These are phyloP conservation scores for Talaromyces sp. DNA, from an alignment of 2,329 filamentous ascomycete species.

Conservation along the genomic window DNA sequence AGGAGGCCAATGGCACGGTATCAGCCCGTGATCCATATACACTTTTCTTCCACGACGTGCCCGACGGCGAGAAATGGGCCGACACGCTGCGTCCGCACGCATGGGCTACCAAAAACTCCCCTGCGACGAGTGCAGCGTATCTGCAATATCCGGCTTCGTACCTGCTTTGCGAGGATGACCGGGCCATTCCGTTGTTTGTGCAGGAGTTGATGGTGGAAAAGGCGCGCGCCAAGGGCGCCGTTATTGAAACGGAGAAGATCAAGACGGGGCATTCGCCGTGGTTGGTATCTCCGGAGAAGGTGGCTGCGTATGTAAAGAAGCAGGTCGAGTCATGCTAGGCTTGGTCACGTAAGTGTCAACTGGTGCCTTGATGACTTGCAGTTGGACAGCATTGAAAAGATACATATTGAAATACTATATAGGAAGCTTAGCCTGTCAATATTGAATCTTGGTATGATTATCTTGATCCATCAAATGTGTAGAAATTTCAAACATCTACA, in stretches of 20 bases:
- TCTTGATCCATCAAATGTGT: no score
- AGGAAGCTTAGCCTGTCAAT: no score
- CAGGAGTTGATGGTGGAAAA: constrained; percentile 28
- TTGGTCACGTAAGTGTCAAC: neutral
- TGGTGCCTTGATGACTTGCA: no score
- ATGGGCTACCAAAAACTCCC: constrained; percentile 22
- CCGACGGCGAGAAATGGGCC: constrained; percentile 23
- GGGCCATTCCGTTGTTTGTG: constrained; percentile 22
- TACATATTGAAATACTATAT: no score
- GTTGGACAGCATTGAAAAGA: no score
- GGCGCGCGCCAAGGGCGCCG: constrained; percentile 19
- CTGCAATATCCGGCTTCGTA: constrained; percentile 20
- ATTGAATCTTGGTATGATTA: no score
- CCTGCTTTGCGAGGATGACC: constrained; percentile 25
- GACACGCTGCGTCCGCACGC: constrained; percentile 24
- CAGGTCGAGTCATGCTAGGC: neutral
- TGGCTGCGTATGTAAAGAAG: neutral
- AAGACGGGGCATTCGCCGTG: constrained; percentile 24
- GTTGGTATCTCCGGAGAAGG: constrained; percentile 18
- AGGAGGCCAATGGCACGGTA: constrained; percentile 18
- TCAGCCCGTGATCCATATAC: constrained; percentile 18
- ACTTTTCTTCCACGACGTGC: constrained; percentile 28
- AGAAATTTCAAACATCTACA: no score
- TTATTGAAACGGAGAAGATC: constrained; percentile 25
- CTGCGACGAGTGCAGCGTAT: constrained; percentile 23